Conservation (phyloP, 441 rosid genomes). For the Rhodomyrtus psidioides region DNA sequence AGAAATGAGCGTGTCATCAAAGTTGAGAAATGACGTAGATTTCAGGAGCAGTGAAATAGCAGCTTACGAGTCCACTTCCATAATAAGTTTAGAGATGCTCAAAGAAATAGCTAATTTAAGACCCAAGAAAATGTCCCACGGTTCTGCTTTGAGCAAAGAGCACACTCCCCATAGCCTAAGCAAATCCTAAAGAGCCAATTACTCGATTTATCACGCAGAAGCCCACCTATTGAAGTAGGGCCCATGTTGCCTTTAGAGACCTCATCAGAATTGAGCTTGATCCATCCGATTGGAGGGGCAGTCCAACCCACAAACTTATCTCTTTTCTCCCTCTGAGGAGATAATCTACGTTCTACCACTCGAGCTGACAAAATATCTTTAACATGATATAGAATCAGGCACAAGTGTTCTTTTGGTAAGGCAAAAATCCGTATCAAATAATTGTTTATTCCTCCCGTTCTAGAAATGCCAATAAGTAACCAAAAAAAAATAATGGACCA, state of each 20-base stretch:
- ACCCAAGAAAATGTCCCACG: too few species aligned
- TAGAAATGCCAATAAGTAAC: background rate
- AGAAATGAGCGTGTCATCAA: too few species aligned
- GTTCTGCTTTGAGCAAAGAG: background rate
- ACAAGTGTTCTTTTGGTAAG: background rate
- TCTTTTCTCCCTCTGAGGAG: background rate
- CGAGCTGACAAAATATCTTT: background rate
- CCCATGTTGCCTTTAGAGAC: background rate
- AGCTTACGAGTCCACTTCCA: too few species aligned
- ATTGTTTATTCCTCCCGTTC: background rate
- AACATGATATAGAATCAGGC: background rate
- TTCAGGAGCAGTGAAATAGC: too few species aligned
- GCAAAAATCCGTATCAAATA: background rate
- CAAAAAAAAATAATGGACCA: background rate
- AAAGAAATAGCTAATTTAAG: too few species aligned
- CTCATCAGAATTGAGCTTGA: background rate
- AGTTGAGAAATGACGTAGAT: too few species aligned
- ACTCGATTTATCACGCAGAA: background rate
- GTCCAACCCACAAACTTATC: background rate
- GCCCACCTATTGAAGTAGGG: background rate
- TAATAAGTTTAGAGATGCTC: too few species aligned
- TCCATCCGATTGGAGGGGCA: background rate
- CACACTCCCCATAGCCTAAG: fast-evolving
- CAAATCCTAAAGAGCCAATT: background rate
- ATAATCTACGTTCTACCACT: background rate